These are phyloP conservation scores for Colletotrichum higginsianum DNA, from an alignment of 2,329 filamentous ascomycete species.

Conservation along the genomic window DNA sequence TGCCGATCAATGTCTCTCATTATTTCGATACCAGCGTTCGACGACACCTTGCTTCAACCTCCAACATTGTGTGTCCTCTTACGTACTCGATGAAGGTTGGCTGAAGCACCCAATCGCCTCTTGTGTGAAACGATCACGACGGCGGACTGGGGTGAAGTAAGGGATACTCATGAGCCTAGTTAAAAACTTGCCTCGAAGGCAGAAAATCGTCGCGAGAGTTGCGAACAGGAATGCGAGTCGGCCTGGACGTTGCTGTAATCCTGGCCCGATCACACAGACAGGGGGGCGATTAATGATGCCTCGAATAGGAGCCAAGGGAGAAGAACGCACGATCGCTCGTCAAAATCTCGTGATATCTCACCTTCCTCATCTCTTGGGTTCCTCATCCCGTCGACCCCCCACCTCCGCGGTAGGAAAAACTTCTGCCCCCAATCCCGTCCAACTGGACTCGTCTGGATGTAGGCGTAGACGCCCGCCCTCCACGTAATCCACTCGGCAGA, in stretches of 20 bases:
- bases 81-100: not conserved
- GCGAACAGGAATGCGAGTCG: too few relatives aligned
- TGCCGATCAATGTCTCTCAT: too few relatives aligned
- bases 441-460: not conserved
- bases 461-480: not conserved
- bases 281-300: not conserved
- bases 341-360: not conserved
- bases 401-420: constrained; percentile 13
- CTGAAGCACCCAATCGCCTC: too few relatives aligned
- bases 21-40: too few relatives aligned
- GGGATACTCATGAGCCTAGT: too few relatives aligned
- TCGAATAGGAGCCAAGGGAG: too few relatives aligned
- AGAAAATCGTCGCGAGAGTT: too few relatives aligned
- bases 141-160: too few relatives aligned
- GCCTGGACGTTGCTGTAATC: not conserved
- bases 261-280: not conserved
- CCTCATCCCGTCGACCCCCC: too few relatives aligned
- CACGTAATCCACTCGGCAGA: constrained; percentile 1
- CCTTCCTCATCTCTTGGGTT: not conserved
- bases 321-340: not conserved
- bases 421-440: constrained; percentile 16
- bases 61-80: not conserved
- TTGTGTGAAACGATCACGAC: too few relatives aligned
- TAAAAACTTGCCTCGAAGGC: too few relatives aligned
- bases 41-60: not conserved